Percentiles rank a stretch among this genome's conserved stretches.
phyloP scores from a whole-genome alignment of 805 yeast genomes.

The Saccharomycopsis synnaedendra region DNA sequence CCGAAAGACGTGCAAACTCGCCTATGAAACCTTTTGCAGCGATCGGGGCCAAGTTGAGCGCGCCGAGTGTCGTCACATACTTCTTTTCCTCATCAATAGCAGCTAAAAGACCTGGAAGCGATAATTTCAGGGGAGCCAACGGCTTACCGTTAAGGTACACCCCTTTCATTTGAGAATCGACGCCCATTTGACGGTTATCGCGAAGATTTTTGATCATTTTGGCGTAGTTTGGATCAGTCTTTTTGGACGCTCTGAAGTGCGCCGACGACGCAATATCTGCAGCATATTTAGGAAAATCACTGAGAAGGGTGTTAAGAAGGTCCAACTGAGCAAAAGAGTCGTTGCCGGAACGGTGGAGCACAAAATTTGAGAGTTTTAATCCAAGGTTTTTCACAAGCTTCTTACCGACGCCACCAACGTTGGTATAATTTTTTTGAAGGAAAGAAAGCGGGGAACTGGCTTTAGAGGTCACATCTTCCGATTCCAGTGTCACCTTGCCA shows the following conservation, averaged over 20 bases:
- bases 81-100: constrained; percentile 27
- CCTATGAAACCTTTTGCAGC: constrained; percentile 28
- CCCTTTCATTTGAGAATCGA: constrained; percentile 30
- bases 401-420: constrained; percentile 23
- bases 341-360: constrained; percentile 5
- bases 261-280: constrained; percentile 24
- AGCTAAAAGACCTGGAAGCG: constrained; percentile 31
- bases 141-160: constrained; percentile 64
- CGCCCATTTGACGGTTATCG: constrained; percentile 27
- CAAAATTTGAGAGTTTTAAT: constrained; percentile 27
- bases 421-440: constrained; percentile 20
- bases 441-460: constrained; percentile 10
- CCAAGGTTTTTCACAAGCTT: constrained; percentile 29
- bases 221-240: constrained; percentile 11
- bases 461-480: constrained; percentile 3
- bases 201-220: constrained; percentile 22
- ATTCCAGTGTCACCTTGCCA: constrained; percentile 18
- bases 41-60: constrained; percentile 25
- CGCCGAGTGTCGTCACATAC: constrained; percentile 18
- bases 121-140: constrained; percentile 33
- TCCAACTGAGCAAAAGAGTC: constrained; percentile 24
- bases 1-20: constrained; percentile 26
- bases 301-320: constrained; percentile 28
- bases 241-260: constrained; percentile 13
- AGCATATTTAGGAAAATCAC: constrained; percentile 47